Base-by-base conservation (phyloP, 2,329 filamentous ascomycete species). In the Penicillium sp. region DNA sequence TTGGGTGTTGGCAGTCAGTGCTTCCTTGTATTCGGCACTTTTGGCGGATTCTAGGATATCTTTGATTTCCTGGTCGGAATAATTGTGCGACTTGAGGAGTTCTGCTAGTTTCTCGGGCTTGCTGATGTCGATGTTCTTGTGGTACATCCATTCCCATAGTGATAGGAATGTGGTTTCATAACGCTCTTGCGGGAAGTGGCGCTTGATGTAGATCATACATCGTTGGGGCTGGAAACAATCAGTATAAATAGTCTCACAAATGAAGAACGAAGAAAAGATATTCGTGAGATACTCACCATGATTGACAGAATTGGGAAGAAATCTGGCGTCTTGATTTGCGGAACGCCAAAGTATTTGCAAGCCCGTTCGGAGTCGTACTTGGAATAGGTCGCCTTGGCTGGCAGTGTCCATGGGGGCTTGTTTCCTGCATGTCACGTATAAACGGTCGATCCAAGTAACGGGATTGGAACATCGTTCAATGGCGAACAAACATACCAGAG, bases 401-500 rank as follows among this genome's bases (percentile, higher is more conserved):
- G 85, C 33, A 91, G 80, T 0, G 82, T 82, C 89, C 90, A 93
- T 0, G 91, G 91, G 0, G 91, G 91, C 66, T 86, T 86, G 75
- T 95, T 94, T 54, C 89, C 89, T 86, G 5, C 3, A 10, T 0
- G 0, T 4, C 8, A 33, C 3, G 12, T 26, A 12, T 37, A 35
- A 53, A 4, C 7, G 24, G 54, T 53, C 19, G 26, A 30, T 64
- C n/a, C 51, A 53, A 24, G 5, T 22, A 12, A 35, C 13, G 30
- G 1, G 1, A 24, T 49, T 17, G 15, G 1, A 2, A 5, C 2
- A 22, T 53, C 7, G 51, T 35, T 50, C 10, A 6, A 30, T 22
- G 1, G 13, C 13, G 24, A 22, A 8, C n/a, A 35, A 15, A 64
- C 75, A 60, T 76, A 88, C 86, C 86, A 49, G 84, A 84, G 22